Conservation (phyloP, 371 early-diverging fungal species). For the Rhizopus delemar region DNA sequence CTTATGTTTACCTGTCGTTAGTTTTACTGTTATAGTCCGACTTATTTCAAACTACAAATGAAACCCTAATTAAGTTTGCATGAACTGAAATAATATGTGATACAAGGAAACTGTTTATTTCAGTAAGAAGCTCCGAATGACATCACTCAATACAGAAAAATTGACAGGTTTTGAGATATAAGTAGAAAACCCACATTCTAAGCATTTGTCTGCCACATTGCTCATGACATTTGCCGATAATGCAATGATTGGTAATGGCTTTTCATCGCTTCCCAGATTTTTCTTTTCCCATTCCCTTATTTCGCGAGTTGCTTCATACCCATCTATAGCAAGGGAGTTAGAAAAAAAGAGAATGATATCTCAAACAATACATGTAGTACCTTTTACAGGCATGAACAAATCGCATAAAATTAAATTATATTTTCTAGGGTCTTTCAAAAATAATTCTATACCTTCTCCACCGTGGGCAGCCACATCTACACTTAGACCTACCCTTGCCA, state of each 20-base stretch:
- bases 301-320: constrained; percentile 61
- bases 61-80: too few relatives aligned
- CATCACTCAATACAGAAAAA: constrained; percentile 61
- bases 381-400: constrained; percentile 68
- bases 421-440: constrained; percentile 41
- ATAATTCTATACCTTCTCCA: constrained; percentile 51
- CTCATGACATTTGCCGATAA: constrained; percentile 69
- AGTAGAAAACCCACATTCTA: constrained; percentile 58
- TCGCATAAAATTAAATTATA: constrained; percentile 61
- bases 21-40: too few relatives aligned
- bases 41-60: too few relatives aligned
- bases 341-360: not conserved
- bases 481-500: constrained; percentile 51
- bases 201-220: constrained; percentile 58
- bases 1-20: too few relatives aligned
- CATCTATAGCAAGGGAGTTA: constrained; percentile 41
- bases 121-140: constrained; percentile 49
- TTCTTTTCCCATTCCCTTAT: constrained; percentile 59
- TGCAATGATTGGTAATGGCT: constrained; percentile 59
- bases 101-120: not conserved
- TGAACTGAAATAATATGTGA: too few relatives aligned
- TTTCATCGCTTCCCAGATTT: constrained; percentile 31
- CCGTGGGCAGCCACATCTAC: constrained; percentile 61
- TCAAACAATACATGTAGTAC: constrained; percentile 23
- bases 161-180: constrained; percentile 70